phyloP scores from a whole-genome alignment of 2,329 filamentous ascomycete genomes.

The Sclerotinia borealis region DNA sequence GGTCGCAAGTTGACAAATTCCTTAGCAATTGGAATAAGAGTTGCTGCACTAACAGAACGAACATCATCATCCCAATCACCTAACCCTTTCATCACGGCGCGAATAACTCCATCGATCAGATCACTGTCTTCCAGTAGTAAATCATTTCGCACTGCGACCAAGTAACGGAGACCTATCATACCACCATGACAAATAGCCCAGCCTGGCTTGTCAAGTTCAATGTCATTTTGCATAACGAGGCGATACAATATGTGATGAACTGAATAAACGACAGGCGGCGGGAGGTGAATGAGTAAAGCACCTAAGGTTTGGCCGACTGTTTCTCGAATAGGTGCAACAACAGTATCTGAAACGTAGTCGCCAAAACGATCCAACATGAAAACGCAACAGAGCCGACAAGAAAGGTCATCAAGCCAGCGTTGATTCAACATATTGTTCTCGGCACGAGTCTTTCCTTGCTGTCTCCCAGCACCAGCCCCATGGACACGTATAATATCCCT shows the following conservation, averaged over 20 bases:
- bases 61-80: slow-evolving; percentile 92
- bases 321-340: slow-evolving; percentile 91
- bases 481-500: slow-evolving; percentile 90
- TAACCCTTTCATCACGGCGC: slow-evolving; percentile 90
- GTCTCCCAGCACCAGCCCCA: slow-evolving; percentile 77
- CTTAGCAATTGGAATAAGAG: slow-evolving; percentile 88
- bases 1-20: slow-evolving; percentile 87
- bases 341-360: slow-evolving; percentile 95
- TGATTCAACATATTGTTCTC: slow-evolving; percentile 79
- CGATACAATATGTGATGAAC: slow-evolving; percentile 81
- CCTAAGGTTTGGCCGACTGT: slow-evolving; percentile 92
- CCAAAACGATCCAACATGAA: slow-evolving; percentile 97
- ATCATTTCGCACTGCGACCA: slow-evolving; percentile 92
- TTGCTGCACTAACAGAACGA: slow-evolving; percentile 94
- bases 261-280: slow-evolving; percentile 69
- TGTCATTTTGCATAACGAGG: slow-evolving; percentile 86
- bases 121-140: slow-evolving; percentile 74
- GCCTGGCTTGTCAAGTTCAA: slow-evolving; percentile 64
- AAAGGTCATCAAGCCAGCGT: slow-evolving; percentile 86
- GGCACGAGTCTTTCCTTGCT: slow-evolving; percentile 58
- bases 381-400: slow-evolving; percentile 90
- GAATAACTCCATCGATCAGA: slow-evolving; percentile 88
- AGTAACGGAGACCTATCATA: slow-evolving; percentile 93
- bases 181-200: slow-evolving; percentile 98
- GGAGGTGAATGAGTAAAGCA: slow-evolving; percentile 78